These are phyloP conservation scores for Umbelopsis sp. DNA, from an alignment of 192 early-diverging fungal species.

Conservation along the genomic window DNA sequence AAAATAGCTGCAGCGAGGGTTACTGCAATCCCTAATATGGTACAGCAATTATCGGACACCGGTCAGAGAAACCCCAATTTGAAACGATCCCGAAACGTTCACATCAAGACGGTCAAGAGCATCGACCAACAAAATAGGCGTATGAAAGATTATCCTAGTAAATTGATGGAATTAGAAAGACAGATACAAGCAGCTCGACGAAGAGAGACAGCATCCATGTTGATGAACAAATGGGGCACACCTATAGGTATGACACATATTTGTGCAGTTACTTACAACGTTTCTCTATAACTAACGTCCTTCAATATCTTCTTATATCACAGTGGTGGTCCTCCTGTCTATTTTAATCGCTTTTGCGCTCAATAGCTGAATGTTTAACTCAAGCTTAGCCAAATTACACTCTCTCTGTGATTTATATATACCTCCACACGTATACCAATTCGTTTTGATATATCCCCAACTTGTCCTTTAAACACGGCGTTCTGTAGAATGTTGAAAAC, in stretches of 20 bases:
- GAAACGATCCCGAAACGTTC: neutral
- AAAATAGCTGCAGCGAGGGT: neutral
- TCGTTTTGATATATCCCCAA: neutral
- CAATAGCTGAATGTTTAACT: neutral
- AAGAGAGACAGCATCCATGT: neutral
- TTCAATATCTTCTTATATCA: neutral
- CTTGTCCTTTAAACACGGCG: too few relatives aligned
- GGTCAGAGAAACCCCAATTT: constrained; percentile 1
- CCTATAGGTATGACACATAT: neutral
- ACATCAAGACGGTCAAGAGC: constrained; percentile 4
- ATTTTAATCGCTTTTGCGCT: neutral
- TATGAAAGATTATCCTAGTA: neutral
- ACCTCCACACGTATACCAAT: neutral
- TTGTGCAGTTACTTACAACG: neutral
- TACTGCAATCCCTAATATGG: neutral
- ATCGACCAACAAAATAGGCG: constrained; percentile 13
- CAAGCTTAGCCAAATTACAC: neutral
- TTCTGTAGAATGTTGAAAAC: too few relatives aligned
- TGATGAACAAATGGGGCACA: constrained; percentile 9
- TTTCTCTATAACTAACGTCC: neutral
- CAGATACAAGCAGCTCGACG: constrained; percentile 7
- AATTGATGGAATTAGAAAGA: neutral
- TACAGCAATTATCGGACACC: neutral
- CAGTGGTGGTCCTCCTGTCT: neutral
- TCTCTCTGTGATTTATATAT: neutral